A percentile compares a stretch with the other conserved stretches of the same genome.
Conservation (phyloP, 495 filamentous ascomycete species). For the Delitschia confertaspora region DNA sequence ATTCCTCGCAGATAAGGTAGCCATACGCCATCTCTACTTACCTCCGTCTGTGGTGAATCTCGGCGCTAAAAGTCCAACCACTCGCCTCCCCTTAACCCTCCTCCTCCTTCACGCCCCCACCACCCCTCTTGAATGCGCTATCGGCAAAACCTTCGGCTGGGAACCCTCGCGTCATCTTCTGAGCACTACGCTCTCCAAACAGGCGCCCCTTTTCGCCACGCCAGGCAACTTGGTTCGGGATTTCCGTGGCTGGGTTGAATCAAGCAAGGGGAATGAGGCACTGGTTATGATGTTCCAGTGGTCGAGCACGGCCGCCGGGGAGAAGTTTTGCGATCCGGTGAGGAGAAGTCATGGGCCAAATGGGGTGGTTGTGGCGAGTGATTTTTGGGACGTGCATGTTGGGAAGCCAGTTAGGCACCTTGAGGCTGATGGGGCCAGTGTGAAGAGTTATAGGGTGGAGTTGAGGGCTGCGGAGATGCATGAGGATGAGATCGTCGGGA, state of each 20-base stretch:
- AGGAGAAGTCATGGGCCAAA: constrained; percentile 15
- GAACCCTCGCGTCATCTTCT: constrained; percentile 14
- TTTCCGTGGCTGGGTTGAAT: constrained; percentile 19
- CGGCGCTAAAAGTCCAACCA: background rate
- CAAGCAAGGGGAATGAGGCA: constrained; percentile 14
- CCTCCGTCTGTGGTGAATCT: constrained; percentile 11
- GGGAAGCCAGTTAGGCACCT: constrained; percentile 17
- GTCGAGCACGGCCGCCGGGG: constrained; percentile 9
- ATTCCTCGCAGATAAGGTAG: constrained; percentile 3
- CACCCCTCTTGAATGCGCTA: constrained; percentile 10
- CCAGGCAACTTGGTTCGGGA: constrained; percentile 17
- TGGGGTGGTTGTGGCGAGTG: background rate
- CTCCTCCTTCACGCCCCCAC: constrained; percentile 9
- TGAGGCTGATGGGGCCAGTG: constrained; percentile 12
- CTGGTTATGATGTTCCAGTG: constrained; percentile 23
- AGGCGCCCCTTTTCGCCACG: constrained; percentile 2
- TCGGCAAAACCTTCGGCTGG: constrained; percentile 22
- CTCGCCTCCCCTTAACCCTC: constrained; percentile 7
- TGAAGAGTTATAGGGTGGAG: constrained; percentile 11
- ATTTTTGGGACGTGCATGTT: constrained; percentile 18
- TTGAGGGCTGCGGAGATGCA: constrained; percentile 13
- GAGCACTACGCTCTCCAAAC: background rate
- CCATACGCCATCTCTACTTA: constrained; percentile 11
- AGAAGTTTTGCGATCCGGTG: constrained; percentile 18
- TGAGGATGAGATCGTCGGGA: constrained; percentile 3